phyloP scores from a whole-genome alignment of 441 rosid genomes.

The Adansonia madagascariensis region DNA sequence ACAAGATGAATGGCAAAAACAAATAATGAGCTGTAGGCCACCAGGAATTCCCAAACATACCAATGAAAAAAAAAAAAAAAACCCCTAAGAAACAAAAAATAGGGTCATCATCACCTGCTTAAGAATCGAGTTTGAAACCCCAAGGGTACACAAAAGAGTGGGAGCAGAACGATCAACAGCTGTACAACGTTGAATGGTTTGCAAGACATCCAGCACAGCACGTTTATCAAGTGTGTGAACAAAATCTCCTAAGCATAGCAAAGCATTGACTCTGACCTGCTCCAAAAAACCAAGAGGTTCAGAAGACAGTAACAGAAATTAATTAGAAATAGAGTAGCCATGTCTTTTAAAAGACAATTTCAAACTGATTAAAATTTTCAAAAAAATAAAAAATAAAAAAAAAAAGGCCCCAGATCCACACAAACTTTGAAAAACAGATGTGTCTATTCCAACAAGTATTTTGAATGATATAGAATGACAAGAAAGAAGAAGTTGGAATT shows the following conservation, averaged over 20 bases:
- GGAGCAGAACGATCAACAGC: slow-evolving; percentile 95
- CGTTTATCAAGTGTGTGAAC: slow-evolving; percentile 76
- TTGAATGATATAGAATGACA: slow-evolving; percentile 3
- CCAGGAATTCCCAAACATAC: slow-evolving; percentile 3
- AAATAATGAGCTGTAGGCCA: slow-evolving; percentile 27
- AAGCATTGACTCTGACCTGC: slow-evolving; percentile 93
- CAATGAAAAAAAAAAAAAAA: background rate
- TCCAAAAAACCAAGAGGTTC: slow-evolving; percentile 30
- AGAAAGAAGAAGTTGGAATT: background rate
- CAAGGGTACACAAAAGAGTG: slow-evolving; percentile 95
- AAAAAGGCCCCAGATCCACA: background rate
- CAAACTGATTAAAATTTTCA: background rate
- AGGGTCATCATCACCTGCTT: slow-evolving; percentile 59
- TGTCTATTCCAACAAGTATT: background rate
- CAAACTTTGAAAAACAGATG: background rate
- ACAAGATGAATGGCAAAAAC: slow-evolving; percentile 27
- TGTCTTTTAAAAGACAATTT: background rate
- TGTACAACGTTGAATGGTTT: slow-evolving; percentile 90
- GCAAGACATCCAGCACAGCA: slow-evolving; percentile 69
- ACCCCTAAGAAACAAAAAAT: slow-evolving; percentile 20
- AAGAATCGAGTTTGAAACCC: slow-evolving; percentile 81
- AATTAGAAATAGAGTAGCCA: slow-evolving; percentile 2
- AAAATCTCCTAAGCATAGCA: slow-evolving; percentile 86
- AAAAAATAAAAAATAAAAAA: background rate
- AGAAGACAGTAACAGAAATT: slow-evolving; percentile 4